Evolutionary conservation across 106 monocot species (phyloP).

Genomic region (Agapanthus africanus): DNA sequence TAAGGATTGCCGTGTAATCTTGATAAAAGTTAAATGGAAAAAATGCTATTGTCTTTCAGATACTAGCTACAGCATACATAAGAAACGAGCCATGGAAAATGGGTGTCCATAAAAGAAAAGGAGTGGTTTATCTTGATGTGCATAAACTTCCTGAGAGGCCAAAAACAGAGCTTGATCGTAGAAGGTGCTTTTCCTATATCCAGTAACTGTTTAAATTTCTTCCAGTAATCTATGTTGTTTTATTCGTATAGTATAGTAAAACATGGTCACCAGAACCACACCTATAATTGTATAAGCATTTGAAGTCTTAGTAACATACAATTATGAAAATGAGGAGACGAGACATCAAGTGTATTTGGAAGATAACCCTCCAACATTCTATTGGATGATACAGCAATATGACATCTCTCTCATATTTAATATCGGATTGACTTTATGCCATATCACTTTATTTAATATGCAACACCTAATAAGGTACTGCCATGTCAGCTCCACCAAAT

Average conservation of each 20-base stretch:
- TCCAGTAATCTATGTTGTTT: neutral
- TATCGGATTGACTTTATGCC: too few relatives aligned
- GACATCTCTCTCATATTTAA: too few relatives aligned
- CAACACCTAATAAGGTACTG: too few relatives aligned
- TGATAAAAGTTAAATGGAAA: neutral
- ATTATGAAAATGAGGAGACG: too few relatives aligned
- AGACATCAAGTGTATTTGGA: too few relatives aligned
- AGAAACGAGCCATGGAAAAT: constrained; percentile 98
- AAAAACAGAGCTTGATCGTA: constrained; percentile 61
- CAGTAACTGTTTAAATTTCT: neutral
- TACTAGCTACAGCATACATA: constrained; percentile 89
- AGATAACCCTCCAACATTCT: too few relatives aligned
- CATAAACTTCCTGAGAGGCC: constrained; percentile 97
- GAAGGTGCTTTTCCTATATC: constrained; percentile 41
- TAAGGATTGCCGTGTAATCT: neutral
- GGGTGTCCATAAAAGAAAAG: constrained; percentile 95
- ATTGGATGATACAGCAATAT: too few relatives aligned
- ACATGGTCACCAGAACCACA: too few relatives aligned
- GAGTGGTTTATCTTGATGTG: constrained; percentile 94
- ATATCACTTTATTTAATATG: too few relatives aligned
- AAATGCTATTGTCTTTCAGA: constrained; percentile 25
- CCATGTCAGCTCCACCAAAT: too few relatives aligned
- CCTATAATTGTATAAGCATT: too few relatives aligned
- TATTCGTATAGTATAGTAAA: neutral
- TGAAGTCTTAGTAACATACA: too few relatives aligned